These are phyloP conservation scores for Dactylellina drechsleri DNA, from an alignment of 2,329 filamentous ascomycete genomes.

Conservation along the genomic window DNA sequence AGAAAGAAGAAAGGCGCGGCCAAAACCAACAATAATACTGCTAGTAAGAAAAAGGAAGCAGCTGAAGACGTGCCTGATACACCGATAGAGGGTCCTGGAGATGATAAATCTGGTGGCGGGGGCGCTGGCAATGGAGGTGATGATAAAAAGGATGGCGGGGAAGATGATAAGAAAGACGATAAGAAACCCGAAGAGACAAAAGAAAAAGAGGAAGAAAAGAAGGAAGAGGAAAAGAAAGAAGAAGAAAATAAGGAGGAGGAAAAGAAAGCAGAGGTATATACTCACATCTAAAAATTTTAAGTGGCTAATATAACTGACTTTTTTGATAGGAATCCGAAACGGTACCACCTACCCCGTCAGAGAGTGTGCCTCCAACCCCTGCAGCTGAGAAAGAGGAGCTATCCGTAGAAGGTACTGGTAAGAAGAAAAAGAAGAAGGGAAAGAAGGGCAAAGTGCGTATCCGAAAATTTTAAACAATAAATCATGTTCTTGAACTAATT, in stretches of 20 bases:
- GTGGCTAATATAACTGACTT: slow-evolving; percentile 11
- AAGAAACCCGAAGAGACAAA: slow-evolving; percentile 18
- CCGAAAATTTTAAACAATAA: not conserved
- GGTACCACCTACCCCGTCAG: slow-evolving; percentile 38
- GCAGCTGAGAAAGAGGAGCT: slow-evolving; percentile 23
- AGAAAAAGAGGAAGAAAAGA: slow-evolving; percentile 24
- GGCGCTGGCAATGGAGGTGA: slow-evolving; percentile 42
- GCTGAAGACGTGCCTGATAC: slow-evolving; percentile 26
- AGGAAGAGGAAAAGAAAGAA: slow-evolving; percentile 34
- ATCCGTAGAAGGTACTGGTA: not conserved
- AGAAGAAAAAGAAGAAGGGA: slow-evolving; percentile 36
- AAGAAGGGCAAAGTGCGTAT: slow-evolving; percentile 35
- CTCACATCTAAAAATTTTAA: not conserved
- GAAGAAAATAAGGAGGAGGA: slow-evolving; percentile 12
- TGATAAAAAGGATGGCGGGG: slow-evolving; percentile 36
- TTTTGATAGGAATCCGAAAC: slow-evolving; percentile 40
- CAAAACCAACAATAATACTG: not conserved
- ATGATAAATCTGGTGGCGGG: slow-evolving; percentile 31
- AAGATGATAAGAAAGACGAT: slow-evolving; percentile 32
- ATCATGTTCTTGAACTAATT: slow-evolving; percentile 13
- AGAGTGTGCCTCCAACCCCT: slow-evolving; percentile 33
- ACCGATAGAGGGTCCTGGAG: slow-evolving; percentile 27
- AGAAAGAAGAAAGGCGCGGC: slow-evolving; percentile 17
- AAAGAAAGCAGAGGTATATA: slow-evolving; percentile 41
- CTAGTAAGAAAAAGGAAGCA: slow-evolving; percentile 20